Percentiles rank a stretch among this genome's conserved stretches.
These are phyloP conservation scores for Solanum chilense DNA, from an alignment of 257 asterid genomes.

Conservation along the genomic window DNA sequence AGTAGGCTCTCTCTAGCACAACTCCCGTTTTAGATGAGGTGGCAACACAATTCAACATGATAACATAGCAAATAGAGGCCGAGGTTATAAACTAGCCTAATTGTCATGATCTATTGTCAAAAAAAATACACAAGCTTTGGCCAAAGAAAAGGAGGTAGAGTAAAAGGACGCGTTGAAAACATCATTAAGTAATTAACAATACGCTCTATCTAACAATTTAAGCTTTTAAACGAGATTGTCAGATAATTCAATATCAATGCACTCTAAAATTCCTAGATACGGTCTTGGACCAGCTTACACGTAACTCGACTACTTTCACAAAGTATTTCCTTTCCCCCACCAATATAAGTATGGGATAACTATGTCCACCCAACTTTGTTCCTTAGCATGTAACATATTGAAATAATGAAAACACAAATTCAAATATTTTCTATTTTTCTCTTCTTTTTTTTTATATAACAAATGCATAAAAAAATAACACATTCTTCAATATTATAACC, in stretches of 20 bases:
- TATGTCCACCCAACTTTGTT: background rate
- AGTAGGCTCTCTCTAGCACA: background rate
- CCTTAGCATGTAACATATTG: background rate
- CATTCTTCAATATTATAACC: background rate
- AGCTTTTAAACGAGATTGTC: accelerated
- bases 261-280: background rate
- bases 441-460: background rate
- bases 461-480: background rate
- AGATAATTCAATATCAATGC: background rate
- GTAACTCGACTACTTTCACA: background rate
- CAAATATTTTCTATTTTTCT: background rate
- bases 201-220: background rate
- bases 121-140: background rate
- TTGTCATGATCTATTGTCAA: background rate
- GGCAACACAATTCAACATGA: background rate
- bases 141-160: background rate
- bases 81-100: background rate
- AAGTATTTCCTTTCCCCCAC: background rate
- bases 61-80: background rate
- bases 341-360: background rate
- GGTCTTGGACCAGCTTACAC: background rate
- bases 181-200: background rate
- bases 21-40: background rate
- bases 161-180: background rate
- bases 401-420: background rate